Base-by-base conservation (phyloP, 768 basidiomycete genomes). In the Macrolepiota dolichaula region DNA sequence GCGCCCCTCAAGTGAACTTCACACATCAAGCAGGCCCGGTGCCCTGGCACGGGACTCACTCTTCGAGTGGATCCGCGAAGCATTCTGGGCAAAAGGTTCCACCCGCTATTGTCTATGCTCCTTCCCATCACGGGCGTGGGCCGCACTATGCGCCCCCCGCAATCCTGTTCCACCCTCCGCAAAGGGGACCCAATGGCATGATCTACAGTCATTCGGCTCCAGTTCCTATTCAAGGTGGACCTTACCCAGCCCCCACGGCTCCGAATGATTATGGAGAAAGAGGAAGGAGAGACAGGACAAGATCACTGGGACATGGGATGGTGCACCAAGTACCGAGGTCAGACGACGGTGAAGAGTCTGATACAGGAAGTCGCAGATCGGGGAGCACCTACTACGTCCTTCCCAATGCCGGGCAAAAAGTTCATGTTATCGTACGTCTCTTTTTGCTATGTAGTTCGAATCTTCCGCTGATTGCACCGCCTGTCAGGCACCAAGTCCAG, bases 381-480 rank as follows among this genome's bases (percentile, higher is more conserved):
- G 86, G 82, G 22, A 84, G 87, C 69, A 91, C 89, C 2, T 91
- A 90, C 76, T 91, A 89, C 69, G 83, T 90, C 64, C 79, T 89
- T 42, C 88, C 88, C 3, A 78, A 81, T 11, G 81, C 83, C 11
- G 86, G 87, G n/a, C 87, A 89, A 69, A 91, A 90, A 66, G 82
- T 89, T 59, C 88, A 86, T 70, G 80, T 89, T 63, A 79, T 91
- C 67, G 89, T 90, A 73, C 79, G 89, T 81, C 25, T 67, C 25
- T 67, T 52, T 52, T 36, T 53, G 44, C 29, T 47, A 52, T 61
- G 67, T 22, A 57, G 55, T 57, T 55, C 40, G 55, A 50, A 59
- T 65, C 58, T 62, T 64, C 59, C 63, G 49, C 61, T 66, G 51
- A 52, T 42, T 57, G 53, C 63, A 57, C 55, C 65, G 63, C 63